Base-by-base conservation (phyloP, 2,329 filamentous ascomycete genomes). In the Hirsutella rhossiliensis region DNA sequence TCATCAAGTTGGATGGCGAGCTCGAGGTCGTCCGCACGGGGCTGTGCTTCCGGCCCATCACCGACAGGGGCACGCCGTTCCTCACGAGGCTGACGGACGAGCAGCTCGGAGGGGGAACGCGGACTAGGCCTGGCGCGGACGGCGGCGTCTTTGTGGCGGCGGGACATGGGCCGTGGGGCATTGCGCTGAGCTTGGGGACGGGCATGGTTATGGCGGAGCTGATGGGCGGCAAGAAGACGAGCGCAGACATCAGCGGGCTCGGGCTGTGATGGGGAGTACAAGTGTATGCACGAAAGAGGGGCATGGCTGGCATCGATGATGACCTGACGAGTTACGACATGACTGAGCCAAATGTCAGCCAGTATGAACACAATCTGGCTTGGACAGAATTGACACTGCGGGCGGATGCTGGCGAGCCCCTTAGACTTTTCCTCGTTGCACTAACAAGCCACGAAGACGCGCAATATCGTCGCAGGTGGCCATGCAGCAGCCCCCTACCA, bases 141-240 rank as follows among this genome's bases (percentile, higher is more conserved):
- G 78, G 81, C 2, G 83, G 84, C 4, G 79, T 90, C 0, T 89
- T 76, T 56, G 59, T 88, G 32, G 78, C 80, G 1, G 70, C 80
- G 4, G 84, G 85, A 0, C 84, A 89, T 65, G 84, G 84, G 0
- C 80, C 84, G 0, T 89, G 84, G 84, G 84, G 84, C 0, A 83
- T 83, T 23, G 73, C 69, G 40, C 55, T 78, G 54, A 68, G 69
- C 15, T 62, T 86, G 28, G 84, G 83, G 2, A 88, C 82, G 0
- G 85, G 84, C 0, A 73, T 75, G 50, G 76, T 86, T 6, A 65
- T 88, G 64, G 73, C 80, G 11, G 83, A 88, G 62, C 69, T 88
- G 71, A 69, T 86, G 37, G 69, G 76, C 52, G 80, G 77, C 2
- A 63, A 68, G 47, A 58, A 62, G 47, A 62, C 73, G 42, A 82